These are phyloP conservation scores for Komagataella pastoris DNA, from an alignment of 805 yeast genomes.

Conservation along the genomic window DNA sequence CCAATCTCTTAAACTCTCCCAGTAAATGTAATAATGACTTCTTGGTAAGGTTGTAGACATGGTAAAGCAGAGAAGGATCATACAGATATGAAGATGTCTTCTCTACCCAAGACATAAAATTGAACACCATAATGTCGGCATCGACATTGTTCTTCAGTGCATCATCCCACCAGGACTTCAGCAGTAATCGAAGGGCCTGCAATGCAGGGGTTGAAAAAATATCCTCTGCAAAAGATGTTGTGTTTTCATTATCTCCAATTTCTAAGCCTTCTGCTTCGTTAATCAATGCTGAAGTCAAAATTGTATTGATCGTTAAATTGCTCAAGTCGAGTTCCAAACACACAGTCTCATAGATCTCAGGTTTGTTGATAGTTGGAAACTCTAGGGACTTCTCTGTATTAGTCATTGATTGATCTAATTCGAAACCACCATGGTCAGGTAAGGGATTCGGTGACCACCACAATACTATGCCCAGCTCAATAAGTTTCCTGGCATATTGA, in stretches of 20 bases:
- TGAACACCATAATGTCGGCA: constrained; percentile 76
- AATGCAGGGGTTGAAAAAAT: constrained; percentile 72
- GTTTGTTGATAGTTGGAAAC: constrained; percentile 60
- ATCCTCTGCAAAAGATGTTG: constrained; percentile 56
- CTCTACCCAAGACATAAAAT: constrained; percentile 79
- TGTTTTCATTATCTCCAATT: constrained; percentile 33
- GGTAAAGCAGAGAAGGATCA: constrained; percentile 71
- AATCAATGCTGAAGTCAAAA: constrained; percentile 70
- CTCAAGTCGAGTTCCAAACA: constrained; percentile 66
- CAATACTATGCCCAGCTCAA: constrained; percentile 51
- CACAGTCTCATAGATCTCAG: constrained; percentile 71
- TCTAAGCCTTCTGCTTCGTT: constrained; percentile 86
- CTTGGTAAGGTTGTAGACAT: constrained; percentile 74
- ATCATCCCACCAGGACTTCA: constrained; percentile 89
- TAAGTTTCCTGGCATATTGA: constrained; percentile 68
- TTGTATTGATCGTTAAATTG: constrained; percentile 75
- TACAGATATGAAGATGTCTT: constrained; percentile 59
- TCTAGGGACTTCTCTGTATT: constrained; percentile 40
- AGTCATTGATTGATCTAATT: constrained; percentile 35
- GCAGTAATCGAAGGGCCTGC: constrained; percentile 53
- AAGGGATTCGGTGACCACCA: constrained; percentile 88
- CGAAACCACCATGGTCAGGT: constrained; percentile 79
- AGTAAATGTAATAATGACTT: constrained; percentile 71
- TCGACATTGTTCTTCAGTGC: constrained; percentile 54
- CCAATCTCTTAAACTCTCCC: constrained; percentile 66